phyloP scores from a whole-genome alignment of 306 rosid species.

The Quercus suber region DNA sequence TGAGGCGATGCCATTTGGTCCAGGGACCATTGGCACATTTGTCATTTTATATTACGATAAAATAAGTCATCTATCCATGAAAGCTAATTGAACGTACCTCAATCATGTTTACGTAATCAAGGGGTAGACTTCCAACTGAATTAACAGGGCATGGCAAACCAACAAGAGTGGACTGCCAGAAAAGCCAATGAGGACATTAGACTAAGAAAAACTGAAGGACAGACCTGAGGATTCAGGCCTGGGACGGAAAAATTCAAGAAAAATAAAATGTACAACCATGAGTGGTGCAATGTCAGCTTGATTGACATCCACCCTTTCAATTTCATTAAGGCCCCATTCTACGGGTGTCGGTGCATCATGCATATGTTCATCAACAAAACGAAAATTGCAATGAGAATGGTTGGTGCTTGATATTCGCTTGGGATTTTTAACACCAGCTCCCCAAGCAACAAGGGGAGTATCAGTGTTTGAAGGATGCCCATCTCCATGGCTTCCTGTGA shows the following conservation, averaged over 20 bases:
- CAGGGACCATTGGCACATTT: not conserved
- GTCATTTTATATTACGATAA: not conserved
- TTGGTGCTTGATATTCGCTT: constrained; percentile 63
- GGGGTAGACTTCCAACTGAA: constrained; percentile 86
- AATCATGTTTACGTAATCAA: constrained; percentile 59
- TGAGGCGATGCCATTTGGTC: too few relatives aligned
- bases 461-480: constrained; percentile 95
- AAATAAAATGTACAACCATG: constrained; percentile 51
- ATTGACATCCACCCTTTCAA: constrained; percentile 92
- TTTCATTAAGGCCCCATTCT: constrained; percentile 78
- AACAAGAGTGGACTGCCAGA: constrained; percentile 76
- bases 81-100: constrained; percentile 49
- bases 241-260: constrained; percentile 3
- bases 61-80: constrained; percentile 17
- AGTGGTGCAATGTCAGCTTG: constrained; percentile 95
- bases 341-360: constrained; percentile 76
- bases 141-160: constrained; percentile 87
- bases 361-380: constrained; percentile 75
- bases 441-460: constrained; percentile 96
- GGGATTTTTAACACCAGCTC: constrained; percentile 84
- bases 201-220: constrained; percentile 24
- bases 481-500: constrained; percentile 88
- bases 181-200: constrained; percentile 32
- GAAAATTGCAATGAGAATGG: constrained; percentile 66
- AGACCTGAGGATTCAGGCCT: constrained; percentile 8